These are phyloP conservation scores for Ceratobasidium sp. DNA, from an alignment of 1,284 basidiomycete genomes.

Conservation along the genomic window DNA sequence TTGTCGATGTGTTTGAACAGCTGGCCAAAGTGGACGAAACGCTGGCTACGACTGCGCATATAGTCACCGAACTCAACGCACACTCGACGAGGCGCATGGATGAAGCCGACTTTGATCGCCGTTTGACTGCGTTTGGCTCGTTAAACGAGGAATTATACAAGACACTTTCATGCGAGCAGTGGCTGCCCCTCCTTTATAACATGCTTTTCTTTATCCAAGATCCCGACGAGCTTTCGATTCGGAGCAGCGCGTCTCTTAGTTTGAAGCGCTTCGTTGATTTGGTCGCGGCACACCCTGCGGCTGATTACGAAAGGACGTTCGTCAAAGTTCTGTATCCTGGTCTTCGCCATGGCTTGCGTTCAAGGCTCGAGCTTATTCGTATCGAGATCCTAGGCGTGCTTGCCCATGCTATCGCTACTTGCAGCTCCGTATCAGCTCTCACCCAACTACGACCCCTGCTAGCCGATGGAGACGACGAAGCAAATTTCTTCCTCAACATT, in stretches of 20 bases:
- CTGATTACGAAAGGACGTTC: slow-evolving; percentile 64
- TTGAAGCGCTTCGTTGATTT: slow-evolving; percentile 83
- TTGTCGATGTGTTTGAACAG: slow-evolving; percentile 72
- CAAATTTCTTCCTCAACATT: slow-evolving; percentile 97
- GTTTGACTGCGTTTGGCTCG: slow-evolving; percentile 78
- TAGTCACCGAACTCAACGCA: slow-evolving; percentile 83
- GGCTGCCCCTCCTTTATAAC: slow-evolving; percentile 88
- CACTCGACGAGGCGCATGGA: slow-evolving; percentile 86
- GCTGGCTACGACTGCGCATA: slow-evolving; percentile 62
- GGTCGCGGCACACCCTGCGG: slow-evolving; percentile 53
- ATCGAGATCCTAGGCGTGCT: slow-evolving; percentile 86
- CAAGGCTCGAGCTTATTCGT: slow-evolving; percentile 89
- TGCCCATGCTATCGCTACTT: slow-evolving; percentile 77
- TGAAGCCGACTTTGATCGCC: slow-evolving; percentile 93
- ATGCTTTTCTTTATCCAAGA: slow-evolving; percentile 91
- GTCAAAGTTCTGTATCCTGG: slow-evolving; percentile 79
- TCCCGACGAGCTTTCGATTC: slow-evolving; percentile 86
- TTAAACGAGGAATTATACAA: slow-evolving; percentile 74
- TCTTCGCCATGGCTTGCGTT: slow-evolving; percentile 82
- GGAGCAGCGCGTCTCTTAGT: slow-evolving; percentile 82
- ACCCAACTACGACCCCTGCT: slow-evolving; percentile 85
- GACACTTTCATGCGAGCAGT: slow-evolving; percentile 68
- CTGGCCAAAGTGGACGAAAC: slow-evolving; percentile 66
- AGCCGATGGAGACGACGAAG: slow-evolving; percentile 93
- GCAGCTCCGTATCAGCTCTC: slow-evolving; percentile 68